phyloP scores from a whole-genome alignment of 768 basidiomycete species.

The Xerocomellus chrysenteron region DNA sequence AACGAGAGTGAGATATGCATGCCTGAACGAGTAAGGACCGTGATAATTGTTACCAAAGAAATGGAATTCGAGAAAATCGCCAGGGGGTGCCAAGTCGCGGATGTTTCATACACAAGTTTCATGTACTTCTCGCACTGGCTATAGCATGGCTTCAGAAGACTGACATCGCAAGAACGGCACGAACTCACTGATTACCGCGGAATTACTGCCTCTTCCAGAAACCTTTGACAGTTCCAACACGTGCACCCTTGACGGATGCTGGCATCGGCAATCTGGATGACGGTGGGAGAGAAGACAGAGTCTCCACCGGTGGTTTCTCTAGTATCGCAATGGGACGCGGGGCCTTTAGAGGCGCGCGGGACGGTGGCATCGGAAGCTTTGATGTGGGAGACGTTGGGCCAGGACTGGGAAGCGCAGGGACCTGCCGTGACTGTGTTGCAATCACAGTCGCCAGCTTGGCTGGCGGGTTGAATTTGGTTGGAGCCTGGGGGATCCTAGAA shows the following conservation, averaged over 20 bases:
- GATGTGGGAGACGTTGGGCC: slow-evolving; percentile 10
- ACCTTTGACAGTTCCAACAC: slow-evolving; percentile 29
- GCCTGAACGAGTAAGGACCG: slow-evolving; percentile 18
- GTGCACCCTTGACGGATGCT: slow-evolving; percentile 19
- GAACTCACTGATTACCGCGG: slow-evolving; percentile 8
- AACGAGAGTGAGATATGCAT: slow-evolving; percentile 12
- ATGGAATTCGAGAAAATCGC: background rate
- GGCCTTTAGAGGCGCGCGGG: slow-evolving; percentile 11
- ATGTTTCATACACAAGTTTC: slow-evolving; percentile 4
- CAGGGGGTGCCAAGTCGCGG: background rate
- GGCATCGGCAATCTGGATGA: slow-evolving; percentile 28
- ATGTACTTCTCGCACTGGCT: background rate
- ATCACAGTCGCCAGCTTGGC: slow-evolving; percentile 31
- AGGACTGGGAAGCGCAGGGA: background rate
- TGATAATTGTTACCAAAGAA: background rate
- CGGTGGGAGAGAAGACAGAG: background rate
- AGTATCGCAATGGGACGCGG: background rate
- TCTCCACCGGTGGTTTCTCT: slow-evolving; percentile 10
- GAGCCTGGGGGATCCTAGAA: slow-evolving; percentile 23
- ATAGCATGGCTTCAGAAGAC: background rate
- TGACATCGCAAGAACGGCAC: background rate
- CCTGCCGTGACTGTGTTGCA: slow-evolving; percentile 22
- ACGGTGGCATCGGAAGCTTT: slow-evolving; percentile 22
- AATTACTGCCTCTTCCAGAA: slow-evolving; percentile 31
- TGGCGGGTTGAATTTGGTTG: slow-evolving; percentile 30